These are phyloP conservation scores for Umbelopsis isabellina DNA, from an alignment of 192 early-diverging fungal species.

Conservation along the genomic window DNA sequence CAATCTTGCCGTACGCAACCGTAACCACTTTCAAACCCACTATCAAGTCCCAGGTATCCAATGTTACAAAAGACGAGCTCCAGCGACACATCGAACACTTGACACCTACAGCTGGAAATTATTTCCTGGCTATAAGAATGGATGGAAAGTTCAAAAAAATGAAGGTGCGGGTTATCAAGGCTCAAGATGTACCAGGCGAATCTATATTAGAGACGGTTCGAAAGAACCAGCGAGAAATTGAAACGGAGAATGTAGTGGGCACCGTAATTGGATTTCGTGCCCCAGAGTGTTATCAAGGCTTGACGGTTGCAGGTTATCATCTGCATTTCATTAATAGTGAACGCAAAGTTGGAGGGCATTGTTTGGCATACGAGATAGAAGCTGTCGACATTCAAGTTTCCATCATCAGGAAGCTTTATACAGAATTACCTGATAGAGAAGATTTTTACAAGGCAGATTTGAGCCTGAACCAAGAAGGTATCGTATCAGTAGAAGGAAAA, in stretches of 20 bases:
- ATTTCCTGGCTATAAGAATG: not conserved
- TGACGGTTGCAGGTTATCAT: slow-evolving; percentile 16
- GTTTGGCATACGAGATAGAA: not conserved
- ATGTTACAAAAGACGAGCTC: not conserved
- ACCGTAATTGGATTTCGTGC: slow-evolving; percentile 10
- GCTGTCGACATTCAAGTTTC: not conserved
- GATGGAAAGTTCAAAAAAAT: slow-evolving; percentile 1
- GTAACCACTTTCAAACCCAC: not conserved
- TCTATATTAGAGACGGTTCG: not conserved
- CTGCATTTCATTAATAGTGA: slow-evolving; percentile 15
- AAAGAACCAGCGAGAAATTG: not conserved
- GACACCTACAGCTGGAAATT: slow-evolving; percentile 3
- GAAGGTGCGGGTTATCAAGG: not conserved
- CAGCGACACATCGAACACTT: not conserved
- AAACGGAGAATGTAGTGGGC: slow-evolving; percentile 6
- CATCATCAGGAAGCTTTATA: slow-evolving; percentile 1
- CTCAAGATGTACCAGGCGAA: not conserved
- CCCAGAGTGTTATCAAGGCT: slow-evolving; percentile 7
- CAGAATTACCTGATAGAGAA: not conserved
- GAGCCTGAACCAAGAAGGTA: not conserved
- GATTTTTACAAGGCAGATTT: slow-evolving; percentile 10
- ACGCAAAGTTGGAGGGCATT: slow-evolving; percentile 1
- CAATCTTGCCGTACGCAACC: not conserved
- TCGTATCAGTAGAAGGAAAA: not conserved
- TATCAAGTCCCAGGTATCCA: not conserved